phyloP scores from a whole-genome alignment of 2,329 filamentous ascomycete genomes.

The Amesomyces nigricolor region DNA sequence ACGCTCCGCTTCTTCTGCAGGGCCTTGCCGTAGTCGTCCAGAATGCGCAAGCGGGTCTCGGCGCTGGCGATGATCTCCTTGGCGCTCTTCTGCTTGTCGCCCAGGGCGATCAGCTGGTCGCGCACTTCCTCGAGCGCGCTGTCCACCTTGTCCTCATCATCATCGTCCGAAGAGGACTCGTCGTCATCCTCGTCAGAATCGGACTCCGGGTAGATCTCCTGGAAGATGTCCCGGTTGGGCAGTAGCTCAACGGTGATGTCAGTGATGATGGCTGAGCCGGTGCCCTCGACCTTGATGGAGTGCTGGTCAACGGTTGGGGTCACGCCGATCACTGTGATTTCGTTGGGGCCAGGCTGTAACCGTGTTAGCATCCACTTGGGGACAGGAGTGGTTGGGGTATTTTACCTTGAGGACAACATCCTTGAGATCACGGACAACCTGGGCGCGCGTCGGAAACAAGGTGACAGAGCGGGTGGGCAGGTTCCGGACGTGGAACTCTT shows the following conservation, averaged over 20 bases:
- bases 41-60: conserved; percentile 36
- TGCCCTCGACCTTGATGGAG: conserved; percentile 56
- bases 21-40: conserved; percentile 37
- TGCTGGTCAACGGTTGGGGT: conserved; percentile 49
- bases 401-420: conserved; percentile 42
- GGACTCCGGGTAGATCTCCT: conserved; percentile 48
- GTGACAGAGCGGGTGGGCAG: conserved; percentile 56
- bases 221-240: conserved; percentile 48
- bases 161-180: conserved; percentile 25
- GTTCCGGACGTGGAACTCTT: conserved; percentile 52
- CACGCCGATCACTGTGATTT: conserved; percentile 51
- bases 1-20: conserved; percentile 33
- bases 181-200: conserved; percentile 33
- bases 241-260: conserved; percentile 58
- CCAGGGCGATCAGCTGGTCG: conserved; percentile 30
- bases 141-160: conserved; percentile 26
- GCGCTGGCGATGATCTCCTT: conserved; percentile 33
- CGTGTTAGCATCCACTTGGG: conserved; percentile 1
- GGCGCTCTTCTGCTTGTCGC: conserved; percentile 29
- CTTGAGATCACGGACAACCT: conserved; percentile 55
- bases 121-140: conserved; percentile 30
- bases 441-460: conserved; percentile 56
- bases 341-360: conserved; percentile 47
- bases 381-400: background rate
- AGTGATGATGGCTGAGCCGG: conserved; percentile 52